Conservation (phyloP, 331 rosid genomes). For the Spiraea crenata region DNA sequence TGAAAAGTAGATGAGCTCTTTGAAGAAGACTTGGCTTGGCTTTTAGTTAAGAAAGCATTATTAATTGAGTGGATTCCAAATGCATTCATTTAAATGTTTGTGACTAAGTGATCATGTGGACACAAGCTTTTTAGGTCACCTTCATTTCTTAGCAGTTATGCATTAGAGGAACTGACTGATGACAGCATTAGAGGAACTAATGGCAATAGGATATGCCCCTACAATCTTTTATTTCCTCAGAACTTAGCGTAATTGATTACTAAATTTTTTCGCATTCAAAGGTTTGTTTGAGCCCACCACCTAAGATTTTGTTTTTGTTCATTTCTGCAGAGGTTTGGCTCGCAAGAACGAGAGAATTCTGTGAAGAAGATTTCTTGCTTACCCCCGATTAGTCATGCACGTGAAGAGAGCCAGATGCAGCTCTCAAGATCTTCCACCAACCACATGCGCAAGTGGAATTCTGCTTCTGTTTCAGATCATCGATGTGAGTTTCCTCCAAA, state of each 20-base stretch:
- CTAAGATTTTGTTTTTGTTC: conserved; percentile 16
- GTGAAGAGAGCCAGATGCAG: conserved; percentile 75
- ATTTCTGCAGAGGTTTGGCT: conserved; percentile 57
- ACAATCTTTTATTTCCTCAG: too few relatives aligned
- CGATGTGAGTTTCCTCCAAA: conserved; percentile 53
- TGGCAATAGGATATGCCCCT: too few relatives aligned
- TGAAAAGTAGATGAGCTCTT: not conserved
- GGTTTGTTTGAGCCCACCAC: not conserved
- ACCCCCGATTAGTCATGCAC: conserved; percentile 50
- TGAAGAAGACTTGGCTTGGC: not conserved
- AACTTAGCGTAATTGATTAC: too few relatives aligned
- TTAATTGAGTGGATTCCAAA: not conserved
- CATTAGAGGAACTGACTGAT: not conserved
- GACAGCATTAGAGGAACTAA: too few relatives aligned
- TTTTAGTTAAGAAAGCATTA: not conserved
- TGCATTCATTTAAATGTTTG: not conserved
- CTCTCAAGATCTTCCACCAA: conserved; percentile 71
- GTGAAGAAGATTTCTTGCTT: conserved; percentile 57
- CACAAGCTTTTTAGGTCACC: not conserved
- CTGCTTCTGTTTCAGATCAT: conserved; percentile 50
- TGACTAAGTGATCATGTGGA: too few relatives aligned
- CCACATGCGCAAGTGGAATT: conserved; percentile 65
- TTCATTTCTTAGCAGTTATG: not conserved
- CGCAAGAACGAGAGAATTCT: conserved; percentile 82
- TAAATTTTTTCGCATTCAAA: not conserved